Percentiles rank a stretch among this genome's conserved stretches.
Conservation (phyloP, 1,139 yeast genomes). For the Yamadazyma aaseri region DNA sequence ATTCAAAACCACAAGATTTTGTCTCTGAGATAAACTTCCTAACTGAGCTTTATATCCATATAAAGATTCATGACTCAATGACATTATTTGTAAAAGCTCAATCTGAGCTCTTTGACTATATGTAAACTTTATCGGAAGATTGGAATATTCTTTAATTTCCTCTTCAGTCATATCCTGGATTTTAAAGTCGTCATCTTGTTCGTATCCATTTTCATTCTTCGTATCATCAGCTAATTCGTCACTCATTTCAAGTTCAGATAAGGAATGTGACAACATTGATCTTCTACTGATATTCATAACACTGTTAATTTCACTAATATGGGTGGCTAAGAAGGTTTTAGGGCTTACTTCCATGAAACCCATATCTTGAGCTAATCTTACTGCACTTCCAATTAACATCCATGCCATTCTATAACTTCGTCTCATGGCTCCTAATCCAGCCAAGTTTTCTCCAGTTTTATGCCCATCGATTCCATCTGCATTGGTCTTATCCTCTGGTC, state of each 20-base stretch:
- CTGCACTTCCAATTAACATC: slow-evolving; percentile 89
- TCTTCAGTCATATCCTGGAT: slow-evolving; percentile 39
- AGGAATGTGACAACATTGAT: slow-evolving; percentile 65
- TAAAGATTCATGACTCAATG: slow-evolving; percentile 80
- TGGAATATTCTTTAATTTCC: slow-evolving; percentile 31
- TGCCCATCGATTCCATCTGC: slow-evolving; percentile 3
- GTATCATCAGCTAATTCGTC: slow-evolving; percentile 37
- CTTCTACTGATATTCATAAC: slow-evolving; percentile 71
- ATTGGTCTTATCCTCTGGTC: slow-evolving; percentile 39
- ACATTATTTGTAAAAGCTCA: slow-evolving; percentile 74
- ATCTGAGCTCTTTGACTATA: slow-evolving; percentile 73
- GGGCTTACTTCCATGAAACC: slow-evolving; percentile 74
- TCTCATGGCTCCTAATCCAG: slow-evolving; percentile 83
- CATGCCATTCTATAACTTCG: slow-evolving; percentile 90
- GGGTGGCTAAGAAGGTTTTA: slow-evolving; percentile 78
- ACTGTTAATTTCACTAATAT: slow-evolving; percentile 74
- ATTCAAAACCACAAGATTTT: slow-evolving; percentile 68
- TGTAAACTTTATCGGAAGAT: slow-evolving; percentile 45
- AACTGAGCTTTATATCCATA: slow-evolving; percentile 65
- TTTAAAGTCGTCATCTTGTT: slow-evolving; percentile 28
- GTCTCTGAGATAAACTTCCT: slow-evolving; percentile 56
- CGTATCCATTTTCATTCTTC: slow-evolving; percentile 26
- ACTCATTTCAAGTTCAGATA: slow-evolving; percentile 61
- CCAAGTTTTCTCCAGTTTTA: slow-evolving; percentile 41
- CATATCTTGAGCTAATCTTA: slow-evolving; percentile 84